Evolutionary conservation across 1,284 basidiomycete genomes (phyloP).

Genomic region (Puccinia triticina): DNA sequence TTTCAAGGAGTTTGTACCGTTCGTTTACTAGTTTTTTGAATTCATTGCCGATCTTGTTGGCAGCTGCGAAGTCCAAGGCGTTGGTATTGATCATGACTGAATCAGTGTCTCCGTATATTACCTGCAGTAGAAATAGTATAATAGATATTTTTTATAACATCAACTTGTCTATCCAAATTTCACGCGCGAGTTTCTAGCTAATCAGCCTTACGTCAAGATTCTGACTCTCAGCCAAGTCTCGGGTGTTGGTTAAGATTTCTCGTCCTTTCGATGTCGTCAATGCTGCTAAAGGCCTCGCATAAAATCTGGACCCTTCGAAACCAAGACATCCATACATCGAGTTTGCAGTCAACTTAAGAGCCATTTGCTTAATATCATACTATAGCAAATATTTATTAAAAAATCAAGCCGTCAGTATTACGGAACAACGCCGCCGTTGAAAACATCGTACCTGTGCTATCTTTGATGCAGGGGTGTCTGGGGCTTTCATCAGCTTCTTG

Average conservation of each 20-base stretch:
- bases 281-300: constrained; percentile 92
- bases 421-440: constrained; percentile 4
- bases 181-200: not conserved
- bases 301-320: constrained; percentile 95
- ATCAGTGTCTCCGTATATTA: constrained; percentile 98
- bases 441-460: constrained; percentile 72
- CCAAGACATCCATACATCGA: constrained; percentile 99
- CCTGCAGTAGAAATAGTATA: constrained; percentile 64
- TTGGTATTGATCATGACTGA: constrained; percentile 99
- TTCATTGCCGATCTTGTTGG: constrained; percentile 83
- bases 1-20: constrained; percentile 90
- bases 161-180: not conserved
- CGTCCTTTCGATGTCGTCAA: constrained; percentile 97
- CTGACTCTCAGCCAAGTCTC: constrained; percentile 86
- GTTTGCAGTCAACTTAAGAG: constrained; percentile 96
- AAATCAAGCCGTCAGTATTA: constrained; percentile 20
- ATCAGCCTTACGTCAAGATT: constrained; percentile 74
- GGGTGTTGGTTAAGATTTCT: constrained; percentile 91
- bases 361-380: constrained; percentile 97
- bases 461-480: constrained; percentile 73
- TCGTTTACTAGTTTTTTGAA: constrained; percentile 98
- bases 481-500: constrained; percentile 94
- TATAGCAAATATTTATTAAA: constrained; percentile 59
- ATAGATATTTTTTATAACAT: not conserved
- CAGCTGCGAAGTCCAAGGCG: constrained; percentile 81